phyloP scores from a whole-genome alignment of 179 eudicot species.

The Amaranthus tricolor region DNA sequence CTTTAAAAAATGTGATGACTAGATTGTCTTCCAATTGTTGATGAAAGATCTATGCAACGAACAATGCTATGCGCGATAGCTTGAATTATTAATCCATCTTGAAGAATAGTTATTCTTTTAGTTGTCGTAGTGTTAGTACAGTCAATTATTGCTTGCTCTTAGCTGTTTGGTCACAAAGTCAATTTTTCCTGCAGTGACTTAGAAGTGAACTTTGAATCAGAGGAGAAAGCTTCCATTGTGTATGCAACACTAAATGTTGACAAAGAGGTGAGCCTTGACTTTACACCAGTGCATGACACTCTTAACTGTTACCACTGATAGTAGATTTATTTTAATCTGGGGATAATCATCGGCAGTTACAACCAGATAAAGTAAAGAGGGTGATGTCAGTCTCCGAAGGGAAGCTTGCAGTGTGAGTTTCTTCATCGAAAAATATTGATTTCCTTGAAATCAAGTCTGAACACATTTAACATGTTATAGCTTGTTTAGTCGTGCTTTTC shows the following conservation, averaged over 20 bases:
- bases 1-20: neutral
- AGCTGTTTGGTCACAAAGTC: neutral
- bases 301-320: neutral
- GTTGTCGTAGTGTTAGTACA: neutral
- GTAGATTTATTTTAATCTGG: neutral
- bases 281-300: neutral
- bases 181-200: slow-evolving; percentile 56
- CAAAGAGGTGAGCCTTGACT: slow-evolving; percentile 56
- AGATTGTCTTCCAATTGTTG: neutral
- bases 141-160: neutral
- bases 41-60: neutral
- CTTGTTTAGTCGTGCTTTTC: neutral
- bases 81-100: neutral
- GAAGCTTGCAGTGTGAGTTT: slow-evolving; percentile 74
- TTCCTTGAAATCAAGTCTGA: neutral
- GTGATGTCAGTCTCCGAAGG: slow-evolving; percentile 64
- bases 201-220: slow-evolving; percentile 68
- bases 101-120: neutral
- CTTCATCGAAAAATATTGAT: neutral
- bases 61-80: neutral
- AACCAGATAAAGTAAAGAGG: slow-evolving; percentile 89
- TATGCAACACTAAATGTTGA: slow-evolving; percentile 71
- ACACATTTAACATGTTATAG: neutral
- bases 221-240: slow-evolving; percentile 62
- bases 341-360: slow-evolving; percentile 49